Evolutionary conservation across 805 yeast genomes (phyloP).

Genomic region (Spathaspora girioi): DNA sequence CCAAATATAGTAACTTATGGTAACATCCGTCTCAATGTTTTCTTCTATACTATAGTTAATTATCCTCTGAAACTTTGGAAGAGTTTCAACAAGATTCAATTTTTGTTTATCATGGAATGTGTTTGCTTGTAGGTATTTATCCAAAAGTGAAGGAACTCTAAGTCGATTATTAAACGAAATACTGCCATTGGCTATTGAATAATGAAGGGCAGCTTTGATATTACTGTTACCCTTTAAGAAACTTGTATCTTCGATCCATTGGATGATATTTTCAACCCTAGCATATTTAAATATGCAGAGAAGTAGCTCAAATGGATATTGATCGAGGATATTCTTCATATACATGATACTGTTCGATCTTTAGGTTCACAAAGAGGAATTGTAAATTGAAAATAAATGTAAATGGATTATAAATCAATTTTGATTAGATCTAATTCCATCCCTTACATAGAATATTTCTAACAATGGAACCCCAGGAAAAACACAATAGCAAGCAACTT

Average conservation of each 20-base stretch:
- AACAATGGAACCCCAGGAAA: neutral
- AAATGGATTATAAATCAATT: too few relatives aligned
- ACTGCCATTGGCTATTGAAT: neutral
- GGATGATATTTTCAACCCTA: neutral
- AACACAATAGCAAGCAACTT: neutral
- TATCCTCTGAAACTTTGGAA: constrained; percentile 3
- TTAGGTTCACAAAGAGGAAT: neutral
- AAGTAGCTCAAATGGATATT: constrained; percentile 3
- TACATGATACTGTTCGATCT: neutral
- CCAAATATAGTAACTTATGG: constrained; percentile 15
- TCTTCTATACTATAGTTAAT: constrained; percentile 4
- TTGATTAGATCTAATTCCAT: neutral
- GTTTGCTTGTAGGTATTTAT: constrained; percentile 14
- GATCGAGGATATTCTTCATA: neutral
- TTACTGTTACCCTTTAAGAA: neutral
- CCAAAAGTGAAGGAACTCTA: constrained; percentile 10
- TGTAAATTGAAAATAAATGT: too few relatives aligned
- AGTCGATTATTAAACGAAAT: constrained; percentile 12
- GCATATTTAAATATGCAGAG: neutral
- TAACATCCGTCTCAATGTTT: constrained; percentile 5
- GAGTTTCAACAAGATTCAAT: constrained; percentile 3
- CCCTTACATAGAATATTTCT: neutral
- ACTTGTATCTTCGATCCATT: neutral
- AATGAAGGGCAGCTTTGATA: neutral
- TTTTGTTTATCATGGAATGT: constrained; percentile 11